phyloP scores from a whole-genome alignment of 106 monocot species.

The Phalaenopsis aphrodite region DNA sequence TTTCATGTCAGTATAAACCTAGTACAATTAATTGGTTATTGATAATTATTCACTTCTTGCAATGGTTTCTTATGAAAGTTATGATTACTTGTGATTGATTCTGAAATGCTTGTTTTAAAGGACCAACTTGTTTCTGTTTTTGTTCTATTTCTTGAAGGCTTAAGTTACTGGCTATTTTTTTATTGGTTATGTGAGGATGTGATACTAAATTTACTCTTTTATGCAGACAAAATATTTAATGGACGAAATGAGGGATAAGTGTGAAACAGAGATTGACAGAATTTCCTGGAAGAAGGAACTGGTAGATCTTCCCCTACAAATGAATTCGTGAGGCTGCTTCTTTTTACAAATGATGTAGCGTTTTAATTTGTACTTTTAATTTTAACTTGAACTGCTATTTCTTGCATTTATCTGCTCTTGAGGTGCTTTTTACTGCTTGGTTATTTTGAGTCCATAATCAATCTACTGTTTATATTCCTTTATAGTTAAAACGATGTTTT shows the following conservation, averaged over 20 bases:
- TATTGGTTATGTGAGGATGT: not conserved
- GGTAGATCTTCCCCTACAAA: constrained; percentile 3
- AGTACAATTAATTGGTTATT: no score
- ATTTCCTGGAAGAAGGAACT: constrained; percentile 1
- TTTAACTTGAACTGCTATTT: not conserved
- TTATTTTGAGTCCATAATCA: not conserved
- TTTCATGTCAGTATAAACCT: no score
- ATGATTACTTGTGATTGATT: no score
- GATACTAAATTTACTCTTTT: not conserved
- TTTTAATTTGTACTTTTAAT: not conserved
- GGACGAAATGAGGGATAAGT: not conserved
- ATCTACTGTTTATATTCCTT: not conserved
- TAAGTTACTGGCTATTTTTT: not conserved
- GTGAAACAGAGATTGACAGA: not conserved
- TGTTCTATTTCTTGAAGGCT: not conserved
- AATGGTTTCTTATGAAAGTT: no score
- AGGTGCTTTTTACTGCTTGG: not conserved
- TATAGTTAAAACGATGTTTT: not conserved
- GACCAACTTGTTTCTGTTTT: not conserved
- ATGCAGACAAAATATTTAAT: constrained; percentile 5
- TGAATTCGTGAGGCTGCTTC: not conserved
- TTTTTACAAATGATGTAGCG: not conserved
- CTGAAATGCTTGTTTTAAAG: not conserved
- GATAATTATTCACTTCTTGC: no score
- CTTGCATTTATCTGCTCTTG: not conserved